Conservation (phyloP, 1,284 basidiomycete genomes). For the Cryptococcus hybrid region DNA sequence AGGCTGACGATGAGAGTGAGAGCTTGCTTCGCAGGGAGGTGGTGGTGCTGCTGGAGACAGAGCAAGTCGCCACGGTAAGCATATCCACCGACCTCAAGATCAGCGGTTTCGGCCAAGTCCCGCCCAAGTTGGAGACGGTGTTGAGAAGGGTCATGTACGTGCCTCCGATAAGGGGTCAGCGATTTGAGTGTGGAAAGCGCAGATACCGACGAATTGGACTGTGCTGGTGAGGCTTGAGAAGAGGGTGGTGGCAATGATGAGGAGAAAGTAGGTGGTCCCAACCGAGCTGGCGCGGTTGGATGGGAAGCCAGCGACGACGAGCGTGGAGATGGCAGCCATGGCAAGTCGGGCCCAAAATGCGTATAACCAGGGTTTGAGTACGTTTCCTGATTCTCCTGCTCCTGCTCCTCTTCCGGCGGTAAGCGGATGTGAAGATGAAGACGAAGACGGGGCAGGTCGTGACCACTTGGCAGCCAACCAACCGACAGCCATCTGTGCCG, state of each 20-base stretch:
- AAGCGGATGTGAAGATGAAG: conserved; percentile 24
- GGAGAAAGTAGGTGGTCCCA: conserved; percentile 67
- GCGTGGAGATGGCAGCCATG: conserved; percentile 63
- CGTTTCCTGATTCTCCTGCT: conserved; percentile 45
- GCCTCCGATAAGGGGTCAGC: conserved; percentile 94
- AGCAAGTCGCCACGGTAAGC: conserved; percentile 78
- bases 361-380: conserved; percentile 77
- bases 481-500: conserved; percentile 93
- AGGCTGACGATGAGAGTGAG: conserved; percentile 37
- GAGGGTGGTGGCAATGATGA: conserved; percentile 77
- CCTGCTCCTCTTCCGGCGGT: background rate
- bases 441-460: conserved; percentile 38
- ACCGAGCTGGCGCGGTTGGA: conserved; percentile 17
- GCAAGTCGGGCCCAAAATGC: conserved; percentile 91
- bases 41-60: conserved; percentile 53
- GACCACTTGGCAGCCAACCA: conserved; percentile 97
- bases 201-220: conserved; percentile 97
- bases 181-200: conserved; percentile 95
- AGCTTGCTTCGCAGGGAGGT: background rate
- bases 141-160: conserved; percentile 98
- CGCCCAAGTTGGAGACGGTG: conserved; percentile 95
- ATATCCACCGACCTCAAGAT: conserved; percentile 69
- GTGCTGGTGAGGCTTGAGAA: conserved; percentile 87
- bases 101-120: conserved; percentile 86
- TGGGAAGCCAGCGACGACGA: conserved; percentile 85